A percentile compares a stretch with the other conserved stretches of the same genome.
Evolutionary conservation across 208 protist genomes (phyloP).

Genomic region (Leptomonas pyrrhocoris): DNA sequence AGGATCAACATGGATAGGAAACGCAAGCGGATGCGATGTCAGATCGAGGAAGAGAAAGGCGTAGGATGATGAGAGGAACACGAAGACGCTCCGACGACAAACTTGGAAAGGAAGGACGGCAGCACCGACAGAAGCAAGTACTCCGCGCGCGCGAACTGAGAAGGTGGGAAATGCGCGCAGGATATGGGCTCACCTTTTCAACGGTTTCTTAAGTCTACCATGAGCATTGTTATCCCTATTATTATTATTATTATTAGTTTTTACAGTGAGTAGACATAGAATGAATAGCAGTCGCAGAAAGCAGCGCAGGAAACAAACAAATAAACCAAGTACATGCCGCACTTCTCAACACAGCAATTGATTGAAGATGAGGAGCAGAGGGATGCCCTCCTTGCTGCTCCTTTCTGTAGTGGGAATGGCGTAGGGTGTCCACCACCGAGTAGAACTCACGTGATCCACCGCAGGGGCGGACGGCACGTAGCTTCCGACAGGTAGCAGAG

Average conservation of each 20-base stretch:
- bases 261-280: too few species aligned
- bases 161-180: too few species aligned
- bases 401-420: not conserved
- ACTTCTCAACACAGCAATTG: not conserved
- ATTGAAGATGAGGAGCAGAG: constrained; percentile 5
- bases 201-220: too few species aligned
- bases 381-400: not conserved
- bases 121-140: not conserved
- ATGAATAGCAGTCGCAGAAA: too few species aligned
- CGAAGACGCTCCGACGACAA: too few species aligned
- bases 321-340: not conserved
- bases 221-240: too few species aligned
- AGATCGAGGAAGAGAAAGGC: too few species aligned
- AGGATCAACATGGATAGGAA: too few species aligned
- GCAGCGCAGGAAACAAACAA: not conserved
- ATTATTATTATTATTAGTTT: not conserved
- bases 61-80: not conserved
- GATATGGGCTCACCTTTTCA: too few species aligned
- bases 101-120: not conserved
- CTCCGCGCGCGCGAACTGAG: too few species aligned
- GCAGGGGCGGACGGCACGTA: not conserved
- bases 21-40: too few species aligned
- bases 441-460: not conserved
- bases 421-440: constrained; percentile 18
- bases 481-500: not conserved